Evolutionary conservation across 2,329 filamentous ascomycete species (phyloP), one percentile per base, ranked within the genome.

Genomic region (Coniella vitis): DNA sequence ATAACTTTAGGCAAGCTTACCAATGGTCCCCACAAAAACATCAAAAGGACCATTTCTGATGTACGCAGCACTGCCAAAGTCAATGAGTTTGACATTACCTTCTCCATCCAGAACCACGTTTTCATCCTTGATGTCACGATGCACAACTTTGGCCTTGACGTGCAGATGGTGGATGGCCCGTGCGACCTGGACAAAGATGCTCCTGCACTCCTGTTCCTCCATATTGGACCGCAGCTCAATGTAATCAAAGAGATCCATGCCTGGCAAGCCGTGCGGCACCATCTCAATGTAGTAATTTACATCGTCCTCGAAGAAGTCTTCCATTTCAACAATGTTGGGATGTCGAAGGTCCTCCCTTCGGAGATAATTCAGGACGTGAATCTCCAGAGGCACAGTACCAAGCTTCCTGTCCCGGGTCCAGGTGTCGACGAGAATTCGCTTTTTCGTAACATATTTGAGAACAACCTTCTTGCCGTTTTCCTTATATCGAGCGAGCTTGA

Each of bases 251-350:
- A 98, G 76, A 65, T 98, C 93, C 90, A 98, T 97, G 12, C 93
- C 93, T 0, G 93, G 93, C 34, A 96, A 74, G 1, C 93, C 93
- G 60, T 97, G 93, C 0, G 93, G 93, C 13, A 87, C 77, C 89
- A 97, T 98, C 65, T 97, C 93, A 58, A 98, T 98, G 67, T 98
- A 98, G 69, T 98, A 98, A 63, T 98, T 97, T 59, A 83, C 74
- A 55, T 88, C 83, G 57, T 94, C 88, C 64, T 86, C 83, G 57
- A 86, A 86, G 62, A 86, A 86, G 54, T 81, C 80, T 52, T 81
- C 75, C 82, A 86, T 86, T 64, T 86, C 81, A 14, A 86, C 79
- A 57, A 86, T 85, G 58, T 86, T 86, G 46, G 79, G 78, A 57
- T 86, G 83, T 39, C 72, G 73, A 25, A 84, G 69, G 38, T 80